phyloP scores from a whole-genome alignment of 768 basidiomycete genomes.

The Psilocybe cyanescens region DNA sequence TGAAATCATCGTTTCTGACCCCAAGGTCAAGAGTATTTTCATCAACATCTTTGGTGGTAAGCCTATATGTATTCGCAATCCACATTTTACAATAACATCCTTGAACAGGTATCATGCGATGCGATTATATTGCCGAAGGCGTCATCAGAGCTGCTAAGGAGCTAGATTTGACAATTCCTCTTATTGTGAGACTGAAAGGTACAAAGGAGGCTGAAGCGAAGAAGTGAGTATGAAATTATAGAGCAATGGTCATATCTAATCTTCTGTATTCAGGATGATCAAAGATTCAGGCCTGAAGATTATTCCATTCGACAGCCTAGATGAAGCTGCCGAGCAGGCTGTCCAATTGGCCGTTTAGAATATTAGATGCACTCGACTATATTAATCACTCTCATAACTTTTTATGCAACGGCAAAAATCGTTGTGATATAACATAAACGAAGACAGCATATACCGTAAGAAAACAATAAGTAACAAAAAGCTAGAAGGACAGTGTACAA shows the following conservation, averaged over 20 bases:
- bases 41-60: conserved; percentile 95
- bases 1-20: conserved; percentile 88
- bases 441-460: conserved; percentile 43
- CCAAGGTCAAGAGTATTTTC: conserved; percentile 96
- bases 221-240: conserved; percentile 56
- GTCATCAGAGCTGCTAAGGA: conserved; percentile 98
- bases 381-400: conserved; percentile 20
- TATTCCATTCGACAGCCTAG: conserved; percentile 89
- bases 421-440: conserved; percentile 33
- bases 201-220: conserved; percentile 97
- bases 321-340: conserved; percentile 86
- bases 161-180: conserved; percentile 79
- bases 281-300: conserved; percentile 91
- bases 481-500: conserved; percentile 30
- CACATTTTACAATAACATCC: not conserved
- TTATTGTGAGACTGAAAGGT: conserved; percentile 95
- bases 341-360: conserved; percentile 65
- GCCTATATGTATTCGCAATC: conserved; percentile 15
- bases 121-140: conserved; percentile 97
- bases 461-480: conserved; percentile 36
- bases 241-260: conserved; percentile 9
- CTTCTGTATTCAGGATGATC: conserved; percentile 75
- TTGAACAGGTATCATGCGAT: conserved; percentile 89
- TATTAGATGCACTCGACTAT: conserved; percentile 18
- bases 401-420: conserved; percentile 20